These are phyloP conservation scores for Phaeomoniella chlamydospora DNA, from an alignment of 2,329 filamentous ascomycete genomes.

Conservation along the genomic window DNA sequence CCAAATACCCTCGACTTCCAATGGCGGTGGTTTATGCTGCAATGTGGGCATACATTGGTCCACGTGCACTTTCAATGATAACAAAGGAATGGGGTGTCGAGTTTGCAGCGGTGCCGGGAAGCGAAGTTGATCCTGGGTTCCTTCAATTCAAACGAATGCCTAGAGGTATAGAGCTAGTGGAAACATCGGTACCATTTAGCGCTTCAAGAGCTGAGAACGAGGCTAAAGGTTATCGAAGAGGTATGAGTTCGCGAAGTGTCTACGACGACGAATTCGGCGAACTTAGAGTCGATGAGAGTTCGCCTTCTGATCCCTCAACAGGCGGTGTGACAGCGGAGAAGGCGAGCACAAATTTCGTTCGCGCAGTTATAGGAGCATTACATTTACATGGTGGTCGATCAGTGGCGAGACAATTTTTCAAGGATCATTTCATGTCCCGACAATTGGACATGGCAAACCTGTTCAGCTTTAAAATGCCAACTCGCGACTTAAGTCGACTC, in stretches of 20 bases:
- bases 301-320: constrained; percentile 3
- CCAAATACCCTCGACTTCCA: constrained; percentile 80
- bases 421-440: constrained; percentile 68
- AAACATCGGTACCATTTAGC: constrained; percentile 13
- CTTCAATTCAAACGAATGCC: constrained; percentile 56
- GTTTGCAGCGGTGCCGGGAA: constrained; percentile 67
- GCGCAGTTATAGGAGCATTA: constrained; percentile 69
- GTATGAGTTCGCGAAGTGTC: constrained; percentile 62
- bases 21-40: constrained; percentile 77
- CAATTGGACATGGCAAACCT: constrained; percentile 61
- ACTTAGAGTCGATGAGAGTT: constrained; percentile 14
- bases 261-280: constrained; percentile 80
- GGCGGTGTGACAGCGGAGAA: constrained; percentile 33
- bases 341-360: constrained; percentile 64
- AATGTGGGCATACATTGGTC: constrained; percentile 70
- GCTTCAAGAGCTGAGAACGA: constrained; percentile 4
- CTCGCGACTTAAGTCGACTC: constrained; percentile 66
- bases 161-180: constrained; percentile 34
- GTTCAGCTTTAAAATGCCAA: constrained; percentile 74
- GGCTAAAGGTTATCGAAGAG: constrained; percentile 39
- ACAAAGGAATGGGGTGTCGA: constrained; percentile 86
- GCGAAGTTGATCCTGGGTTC: constrained; percentile 81
- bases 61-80: constrained; percentile 57
- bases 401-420: constrained; percentile 68
- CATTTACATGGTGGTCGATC: constrained; percentile 73